phyloP scores from a whole-genome alignment of 345 rosid species.

The Gossypium stocksii region DNA sequence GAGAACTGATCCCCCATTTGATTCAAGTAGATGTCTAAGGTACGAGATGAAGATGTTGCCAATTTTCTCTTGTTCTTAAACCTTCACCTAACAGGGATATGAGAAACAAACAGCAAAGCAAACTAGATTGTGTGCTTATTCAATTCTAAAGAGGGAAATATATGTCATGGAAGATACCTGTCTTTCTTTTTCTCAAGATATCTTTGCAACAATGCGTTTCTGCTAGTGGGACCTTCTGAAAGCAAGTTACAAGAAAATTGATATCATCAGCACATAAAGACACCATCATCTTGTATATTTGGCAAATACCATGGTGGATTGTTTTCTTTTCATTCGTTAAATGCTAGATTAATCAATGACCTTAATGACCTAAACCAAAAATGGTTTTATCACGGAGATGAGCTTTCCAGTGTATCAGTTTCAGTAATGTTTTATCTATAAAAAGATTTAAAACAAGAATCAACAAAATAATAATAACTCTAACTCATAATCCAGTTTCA shows the following conservation, averaged over 20 bases:
- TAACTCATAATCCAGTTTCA: background rate
- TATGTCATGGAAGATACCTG: constrained; percentile 19
- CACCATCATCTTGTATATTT: background rate
- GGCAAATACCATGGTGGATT: no score
- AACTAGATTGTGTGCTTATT: background rate
- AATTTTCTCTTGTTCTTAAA: constrained; percentile 43
- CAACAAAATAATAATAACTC: background rate
- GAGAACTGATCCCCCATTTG: constrained; percentile 28
- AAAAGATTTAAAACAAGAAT: background rate
- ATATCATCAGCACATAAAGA: background rate
- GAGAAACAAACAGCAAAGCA: constrained; percentile 20
- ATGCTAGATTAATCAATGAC: background rate
- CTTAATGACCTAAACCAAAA: background rate
- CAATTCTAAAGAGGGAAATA: background rate
- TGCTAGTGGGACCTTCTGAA: constrained; percentile 13
- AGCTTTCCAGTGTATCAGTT: background rate
- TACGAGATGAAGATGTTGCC: constrained; percentile 28
- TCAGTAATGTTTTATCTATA: background rate
- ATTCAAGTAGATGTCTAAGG: constrained; percentile 24
- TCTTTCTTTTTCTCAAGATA: constrained; percentile 20
- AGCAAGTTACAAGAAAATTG: background rate
- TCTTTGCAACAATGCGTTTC: constrained; percentile 18
- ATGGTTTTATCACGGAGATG: background rate
- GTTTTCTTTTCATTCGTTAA: background rate
- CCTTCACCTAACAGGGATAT: constrained; percentile 50